Base-by-base conservation (phyloP, 345 rosid species). In the Microcos paniculata region DNA sequence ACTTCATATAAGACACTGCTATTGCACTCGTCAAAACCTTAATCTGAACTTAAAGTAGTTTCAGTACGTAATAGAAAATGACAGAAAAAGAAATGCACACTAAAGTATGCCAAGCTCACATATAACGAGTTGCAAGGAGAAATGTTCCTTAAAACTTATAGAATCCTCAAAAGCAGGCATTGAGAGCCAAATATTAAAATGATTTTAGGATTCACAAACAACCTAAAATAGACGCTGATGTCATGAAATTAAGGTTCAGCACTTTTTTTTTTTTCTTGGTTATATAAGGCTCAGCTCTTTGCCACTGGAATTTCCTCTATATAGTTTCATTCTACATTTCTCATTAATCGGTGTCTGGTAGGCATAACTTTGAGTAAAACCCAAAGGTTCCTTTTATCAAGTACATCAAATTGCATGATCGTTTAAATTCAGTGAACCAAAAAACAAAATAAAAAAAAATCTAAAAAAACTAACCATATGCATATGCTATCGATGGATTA, bases 401-500 rank as follows among this genome's bases (percentile, higher is more conserved):
- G 21, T 14, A 14, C 18, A 30, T 30, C 23, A 18, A 33, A 18
- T 18, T 35, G 7, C 43, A 57, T 26, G 33, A 58, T 58, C 16
- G 13, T 58, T 26, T 16, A 58, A 28, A 30, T 28, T 59, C 9
- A 26, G 10, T 15, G n/a, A n/a, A n/a, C 28, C 6, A 19, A 1
- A 9, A 33, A 8, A 18, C 26, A 46, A n/a, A 16, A 46, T 28
- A 15, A 24, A 10, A 26, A 1, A 26, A 80, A 80, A 38, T 46
- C 30, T 23, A 28, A 35, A 72, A 58, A 58, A 74, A 82, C 82
- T 86, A 82, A 96, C 99, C 99, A 75, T 93, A 96, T 21, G 99
- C 98, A 85, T 96, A 96, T 0, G 99, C 99, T 53, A 88, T 88
- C 0, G 97, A 82, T 12, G 93, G 91, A 83, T 92, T 89, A 80